Evolutionary conservation across 495 filamentous ascomycete genomes (phyloP).

Genomic region (Xylaria palmicola): DNA sequence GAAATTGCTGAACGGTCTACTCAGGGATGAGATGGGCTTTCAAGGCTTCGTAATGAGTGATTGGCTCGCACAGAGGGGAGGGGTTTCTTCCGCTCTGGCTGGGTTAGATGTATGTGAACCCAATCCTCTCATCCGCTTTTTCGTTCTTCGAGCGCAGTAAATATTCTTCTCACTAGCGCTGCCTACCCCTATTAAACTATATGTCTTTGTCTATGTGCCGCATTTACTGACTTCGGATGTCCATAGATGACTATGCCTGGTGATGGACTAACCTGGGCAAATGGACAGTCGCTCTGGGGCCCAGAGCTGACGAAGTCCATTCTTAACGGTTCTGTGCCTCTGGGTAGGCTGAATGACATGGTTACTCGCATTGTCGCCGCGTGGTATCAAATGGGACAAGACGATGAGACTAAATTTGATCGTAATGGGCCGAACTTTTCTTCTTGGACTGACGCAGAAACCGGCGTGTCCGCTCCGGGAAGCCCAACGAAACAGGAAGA

Average conservation of each 20-base stretch:
- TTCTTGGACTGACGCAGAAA: slow-evolving; percentile 75
- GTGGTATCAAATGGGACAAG: slow-evolving; percentile 90
- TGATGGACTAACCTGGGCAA: slow-evolving; percentile 73
- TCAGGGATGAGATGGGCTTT: slow-evolving; percentile 93
- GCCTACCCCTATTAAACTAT: neutral
- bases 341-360: slow-evolving; percentile 90
- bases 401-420: slow-evolving; percentile 63
- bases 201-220: neutral
- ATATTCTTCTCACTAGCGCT: neutral
- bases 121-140: neutral
- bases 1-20: slow-evolving; percentile 85
- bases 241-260: slow-evolving; percentile 84
- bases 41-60: slow-evolving; percentile 93
- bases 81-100: slow-evolving; percentile 74
- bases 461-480: slow-evolving; percentile 64
- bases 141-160: neutral
- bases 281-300: slow-evolving; percentile 82
- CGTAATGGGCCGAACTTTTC: slow-evolving; percentile 84
- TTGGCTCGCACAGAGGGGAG: slow-evolving; percentile 86
- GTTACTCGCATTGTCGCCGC: slow-evolving; percentile 84
- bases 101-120: slow-evolving; percentile 61
- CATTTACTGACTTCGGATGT: neutral
- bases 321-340: slow-evolving; percentile 79
- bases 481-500: slow-evolving; percentile 51
- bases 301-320: slow-evolving; percentile 71